Evolutionary conservation across 2,329 filamentous ascomycete species (phyloP).

Genomic region (Alternaria metachromatica): DNA sequence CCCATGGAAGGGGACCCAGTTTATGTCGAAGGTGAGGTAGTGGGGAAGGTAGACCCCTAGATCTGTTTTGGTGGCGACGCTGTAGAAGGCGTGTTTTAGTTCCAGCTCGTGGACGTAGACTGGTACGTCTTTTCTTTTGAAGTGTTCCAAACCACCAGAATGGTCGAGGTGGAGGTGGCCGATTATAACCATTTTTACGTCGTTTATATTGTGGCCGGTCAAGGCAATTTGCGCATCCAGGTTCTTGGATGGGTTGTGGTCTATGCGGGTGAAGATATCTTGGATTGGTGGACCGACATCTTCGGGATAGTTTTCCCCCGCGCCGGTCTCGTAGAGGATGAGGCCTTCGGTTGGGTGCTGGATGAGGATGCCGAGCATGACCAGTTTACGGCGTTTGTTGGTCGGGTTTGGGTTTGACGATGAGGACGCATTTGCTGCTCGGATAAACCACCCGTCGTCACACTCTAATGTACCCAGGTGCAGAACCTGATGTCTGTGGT

Average conservation of each 20-base stretch:
- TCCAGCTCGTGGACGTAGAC: slow-evolving; percentile 49
- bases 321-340: slow-evolving; percentile 47
- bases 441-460: slow-evolving; percentile 47
- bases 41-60: slow-evolving; percentile 45
- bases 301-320: slow-evolving; percentile 42
- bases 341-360: slow-evolving; percentile 45
- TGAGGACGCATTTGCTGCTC: slow-evolving; percentile 35
- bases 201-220: slow-evolving; percentile 44
- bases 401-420: slow-evolving; percentile 36
- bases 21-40: slow-evolving; percentile 46
- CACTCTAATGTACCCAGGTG: slow-evolving; percentile 46
- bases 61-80: slow-evolving; percentile 46
- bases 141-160: slow-evolving; percentile 45
- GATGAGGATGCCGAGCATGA: slow-evolving; percentile 22
- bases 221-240: slow-evolving; percentile 33
- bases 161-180: slow-evolving; percentile 49
- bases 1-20: slow-evolving; percentile 46
- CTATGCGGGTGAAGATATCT: slow-evolving; percentile 43
- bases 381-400: slow-evolving; percentile 34
- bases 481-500: slow-evolving; percentile 29
- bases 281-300: slow-evolving; percentile 36
- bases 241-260: slow-evolving; percentile 29
- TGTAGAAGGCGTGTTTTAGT: slow-evolving; percentile 38
- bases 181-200: slow-evolving; percentile 47
- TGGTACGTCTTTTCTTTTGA: slow-evolving; percentile 42